phyloP scores from a whole-genome alignment of 2,329 filamentous ascomycete genomes.

The Penicillium sp. region DNA sequence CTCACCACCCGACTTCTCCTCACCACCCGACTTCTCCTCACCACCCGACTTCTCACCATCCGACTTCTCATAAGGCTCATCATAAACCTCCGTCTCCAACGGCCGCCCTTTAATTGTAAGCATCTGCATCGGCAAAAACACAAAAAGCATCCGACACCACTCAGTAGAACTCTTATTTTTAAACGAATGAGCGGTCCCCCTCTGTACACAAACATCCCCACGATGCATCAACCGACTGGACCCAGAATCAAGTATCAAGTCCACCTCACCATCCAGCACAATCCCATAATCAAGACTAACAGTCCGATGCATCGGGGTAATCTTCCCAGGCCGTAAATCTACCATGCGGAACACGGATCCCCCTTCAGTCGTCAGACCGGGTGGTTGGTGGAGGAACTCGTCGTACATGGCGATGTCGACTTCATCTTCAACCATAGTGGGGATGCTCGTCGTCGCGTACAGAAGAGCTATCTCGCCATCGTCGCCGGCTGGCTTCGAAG shows the following conservation, averaged over 20 bases:
- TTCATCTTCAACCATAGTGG: slow-evolving; percentile 29
- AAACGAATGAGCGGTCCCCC: slow-evolving; percentile 32
- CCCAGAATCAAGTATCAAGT: slow-evolving; percentile 36
- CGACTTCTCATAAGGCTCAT: slow-evolving; percentile 20
- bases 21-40: neutral
- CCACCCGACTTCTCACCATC: neutral
- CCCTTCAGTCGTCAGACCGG: slow-evolving; percentile 28
- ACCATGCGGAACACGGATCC: slow-evolving; percentile 35
- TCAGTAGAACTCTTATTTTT: slow-evolving; percentile 24
- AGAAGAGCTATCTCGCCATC: slow-evolving; percentile 31
- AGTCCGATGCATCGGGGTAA: slow-evolving; percentile 37
- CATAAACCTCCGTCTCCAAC: slow-evolving; percentile 46
- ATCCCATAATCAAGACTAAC: slow-evolving; percentile 38
- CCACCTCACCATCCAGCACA: slow-evolving; percentile 36
- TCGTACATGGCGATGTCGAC: slow-evolving; percentile 33
- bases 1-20: slow-evolving; percentile 6
- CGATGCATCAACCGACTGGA: slow-evolving; percentile 28
- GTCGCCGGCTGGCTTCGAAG: slow-evolving; percentile 25
- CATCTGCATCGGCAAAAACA: slow-evolving; percentile 29
- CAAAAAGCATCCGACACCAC: slow-evolving; percentile 33
- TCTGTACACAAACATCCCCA: slow-evolving; percentile 36
- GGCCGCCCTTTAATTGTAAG: slow-evolving; percentile 47
- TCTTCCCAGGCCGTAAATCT: slow-evolving; percentile 32
- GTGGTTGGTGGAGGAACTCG: slow-evolving; percentile 31
- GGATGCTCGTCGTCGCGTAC: slow-evolving; percentile 29